phyloP scores from a whole-genome alignment of 148 eudicot species.

The Silene conica region DNA sequence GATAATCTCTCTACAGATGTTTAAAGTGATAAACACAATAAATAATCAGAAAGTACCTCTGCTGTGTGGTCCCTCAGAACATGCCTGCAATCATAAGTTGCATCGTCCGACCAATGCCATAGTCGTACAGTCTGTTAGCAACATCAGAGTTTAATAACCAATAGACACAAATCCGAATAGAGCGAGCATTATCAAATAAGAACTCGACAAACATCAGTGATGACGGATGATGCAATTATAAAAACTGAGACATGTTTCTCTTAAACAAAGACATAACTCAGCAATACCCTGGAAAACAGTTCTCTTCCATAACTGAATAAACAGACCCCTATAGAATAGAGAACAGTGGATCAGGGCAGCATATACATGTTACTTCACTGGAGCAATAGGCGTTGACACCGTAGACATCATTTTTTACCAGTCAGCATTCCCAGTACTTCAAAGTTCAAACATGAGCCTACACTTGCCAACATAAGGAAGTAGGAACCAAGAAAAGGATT shows the following conservation, averaged over 20 bases:
- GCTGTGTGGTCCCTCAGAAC: conserved; percentile 80
- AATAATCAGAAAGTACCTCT: conserved; percentile 47
- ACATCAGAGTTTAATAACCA: conserved; percentile 8
- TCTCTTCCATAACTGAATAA: neutral
- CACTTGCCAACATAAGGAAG: neutral
- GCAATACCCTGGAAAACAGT: neutral
- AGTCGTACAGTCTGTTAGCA: conserved; percentile 74
- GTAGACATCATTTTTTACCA: neutral
- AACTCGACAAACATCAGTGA: neutral
- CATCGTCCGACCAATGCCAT: conserved; percentile 76
- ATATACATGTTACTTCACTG: neutral
- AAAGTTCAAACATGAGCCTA: neutral
- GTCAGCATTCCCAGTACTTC: neutral
- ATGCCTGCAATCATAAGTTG: conserved; percentile 66
- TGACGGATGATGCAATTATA: neutral
- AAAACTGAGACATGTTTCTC: neutral
- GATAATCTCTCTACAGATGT: neutral
- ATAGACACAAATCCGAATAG: neutral
- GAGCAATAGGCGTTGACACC: neutral
- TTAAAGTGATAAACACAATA: conserved; percentile 2
- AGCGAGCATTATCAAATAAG: neutral
- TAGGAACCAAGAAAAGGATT: neutral
- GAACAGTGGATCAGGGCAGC: neutral
- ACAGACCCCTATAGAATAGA: neutral
- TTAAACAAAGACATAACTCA: neutral